A percentile compares a stretch with the other conserved stretches of the same genome.
Evolutionary conservation across 2,329 filamentous ascomycete species (phyloP).

Genomic region (Aspergillus texensis): DNA sequence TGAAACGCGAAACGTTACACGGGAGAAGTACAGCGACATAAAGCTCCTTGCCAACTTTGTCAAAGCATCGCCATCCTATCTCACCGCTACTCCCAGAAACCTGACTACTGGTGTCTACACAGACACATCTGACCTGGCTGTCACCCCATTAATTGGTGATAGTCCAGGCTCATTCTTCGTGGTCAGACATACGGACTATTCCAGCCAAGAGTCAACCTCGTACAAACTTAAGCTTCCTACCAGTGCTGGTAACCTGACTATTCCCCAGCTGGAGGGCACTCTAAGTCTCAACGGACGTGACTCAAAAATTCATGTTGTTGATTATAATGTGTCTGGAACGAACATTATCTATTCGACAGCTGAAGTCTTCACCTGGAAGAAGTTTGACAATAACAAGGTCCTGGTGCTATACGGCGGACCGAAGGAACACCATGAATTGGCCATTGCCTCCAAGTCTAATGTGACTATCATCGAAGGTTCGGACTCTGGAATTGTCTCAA

Average conservation of each 20-base stretch:
- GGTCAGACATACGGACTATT: constrained; percentile 67
- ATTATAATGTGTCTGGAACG: constrained; percentile 44
- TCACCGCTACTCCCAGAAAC: constrained; percentile 60
- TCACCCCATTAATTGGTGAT: constrained; percentile 64
- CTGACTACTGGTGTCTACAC: constrained; percentile 45
- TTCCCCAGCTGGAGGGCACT: constrained; percentile 44
- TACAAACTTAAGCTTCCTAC: constrained; percentile 65
- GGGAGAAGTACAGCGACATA: constrained; percentile 78
- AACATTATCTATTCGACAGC: constrained; percentile 49
- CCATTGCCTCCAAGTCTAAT: constrained; percentile 33
- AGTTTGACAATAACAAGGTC: constrained; percentile 58
- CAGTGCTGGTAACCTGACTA: constrained; percentile 41
- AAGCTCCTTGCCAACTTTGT: constrained; percentile 77
- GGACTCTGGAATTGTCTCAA: constrained; percentile 29
- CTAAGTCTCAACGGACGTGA: constrained; percentile 46
- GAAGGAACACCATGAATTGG: constrained; percentile 46
- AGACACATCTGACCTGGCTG: constrained; percentile 58
- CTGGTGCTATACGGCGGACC: constrained; percentile 45
- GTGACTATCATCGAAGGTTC: constrained; percentile 39
- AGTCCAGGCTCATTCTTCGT: constrained; percentile 61
- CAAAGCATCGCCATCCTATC: constrained; percentile 70
- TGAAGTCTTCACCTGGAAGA: constrained; percentile 57
- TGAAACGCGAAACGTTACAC: constrained; percentile 67
- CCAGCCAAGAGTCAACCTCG: constrained; percentile 56
- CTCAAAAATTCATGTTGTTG: constrained; percentile 48